Evolutionary conservation across 1,139 yeast genomes (phyloP).

Genomic region (Pichia sp.): DNA sequence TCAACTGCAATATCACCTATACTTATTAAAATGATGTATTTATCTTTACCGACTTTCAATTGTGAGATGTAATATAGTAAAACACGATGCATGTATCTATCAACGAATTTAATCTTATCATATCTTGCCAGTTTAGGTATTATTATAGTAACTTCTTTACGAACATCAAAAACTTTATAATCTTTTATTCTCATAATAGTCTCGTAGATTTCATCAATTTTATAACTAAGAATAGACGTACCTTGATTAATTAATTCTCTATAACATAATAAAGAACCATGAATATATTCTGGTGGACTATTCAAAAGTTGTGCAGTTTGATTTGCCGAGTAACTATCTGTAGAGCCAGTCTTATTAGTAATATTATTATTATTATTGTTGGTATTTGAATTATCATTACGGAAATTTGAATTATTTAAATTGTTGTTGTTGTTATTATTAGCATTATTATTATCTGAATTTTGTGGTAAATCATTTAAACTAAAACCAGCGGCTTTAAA

Average conservation of each 20-base stretch:
- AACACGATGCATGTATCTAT: conserved; percentile 73
- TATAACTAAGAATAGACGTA: conserved; percentile 61
- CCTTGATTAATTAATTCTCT: conserved; percentile 68
- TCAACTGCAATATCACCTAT: conserved; percentile 82
- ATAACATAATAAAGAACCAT: conserved; percentile 79
- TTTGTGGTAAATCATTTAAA: background rate
- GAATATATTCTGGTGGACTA: conserved; percentile 60
- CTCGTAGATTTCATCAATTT: conserved; percentile 73
- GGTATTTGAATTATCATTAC: background rate
- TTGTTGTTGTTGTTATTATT: background rate
- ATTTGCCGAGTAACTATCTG: background rate
- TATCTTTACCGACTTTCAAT: conserved; percentile 65
- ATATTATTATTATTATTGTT: background rate
- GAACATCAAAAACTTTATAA: conserved; percentile 65
- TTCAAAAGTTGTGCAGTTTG: conserved; percentile 12
- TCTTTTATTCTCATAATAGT: conserved; percentile 69
- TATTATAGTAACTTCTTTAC: conserved; percentile 77
- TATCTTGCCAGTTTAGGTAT: conserved; percentile 79
- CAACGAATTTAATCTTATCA: conserved; percentile 71
- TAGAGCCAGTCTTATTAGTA: background rate
- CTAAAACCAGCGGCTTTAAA: conserved; percentile 20
- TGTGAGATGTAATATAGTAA: conserved; percentile 73
- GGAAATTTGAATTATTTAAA: too few relatives aligned
- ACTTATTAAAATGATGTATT: conserved; percentile 70
- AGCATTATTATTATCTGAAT: background rate